Evolutionary conservation across 352 stramenopile genomes (phyloP).

Genomic region (Globisporangium iwayamae): DNA sequence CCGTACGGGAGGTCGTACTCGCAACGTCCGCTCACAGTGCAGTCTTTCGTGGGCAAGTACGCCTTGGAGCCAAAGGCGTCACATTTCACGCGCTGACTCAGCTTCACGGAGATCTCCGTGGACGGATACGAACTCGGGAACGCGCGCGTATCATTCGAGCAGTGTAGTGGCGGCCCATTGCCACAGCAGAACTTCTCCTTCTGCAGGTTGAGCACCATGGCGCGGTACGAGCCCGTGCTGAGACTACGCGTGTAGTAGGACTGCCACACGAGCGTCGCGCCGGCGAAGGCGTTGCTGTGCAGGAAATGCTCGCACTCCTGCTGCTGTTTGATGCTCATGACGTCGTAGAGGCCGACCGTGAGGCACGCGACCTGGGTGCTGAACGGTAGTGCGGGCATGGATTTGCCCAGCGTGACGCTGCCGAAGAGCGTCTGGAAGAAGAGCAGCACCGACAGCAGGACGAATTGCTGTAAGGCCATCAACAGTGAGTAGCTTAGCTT

Average conservation of each 20-base stretch:
- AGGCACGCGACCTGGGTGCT: slow-evolving; percentile 49
- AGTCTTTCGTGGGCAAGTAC: slow-evolving; percentile 55
- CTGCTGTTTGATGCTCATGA: slow-evolving; percentile 29
- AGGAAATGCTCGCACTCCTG: slow-evolving; percentile 46
- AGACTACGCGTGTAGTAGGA: slow-evolving; percentile 62
- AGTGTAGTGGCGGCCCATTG: slow-evolving; percentile 52
- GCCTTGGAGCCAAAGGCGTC: slow-evolving; percentile 16
- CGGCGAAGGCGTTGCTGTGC: slow-evolving; percentile 55
- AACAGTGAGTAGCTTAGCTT: background rate
- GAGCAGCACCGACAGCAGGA: slow-evolving; percentile 41
- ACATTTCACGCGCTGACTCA: slow-evolving; percentile 29
- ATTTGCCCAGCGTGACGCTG: slow-evolving; percentile 36
- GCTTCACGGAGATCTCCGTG: slow-evolving; percentile 23
- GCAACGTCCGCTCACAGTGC: slow-evolving; percentile 31
- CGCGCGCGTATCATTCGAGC: slow-evolving; percentile 31
- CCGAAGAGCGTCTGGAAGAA: slow-evolving; percentile 70
- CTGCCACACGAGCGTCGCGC: slow-evolving; percentile 67
- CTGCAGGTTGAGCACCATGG: slow-evolving; percentile 58
- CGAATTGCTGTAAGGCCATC: slow-evolving; percentile 24
- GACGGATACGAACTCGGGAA: slow-evolving; percentile 48
- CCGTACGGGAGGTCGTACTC: slow-evolving; percentile 66
- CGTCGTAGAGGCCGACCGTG: slow-evolving; percentile 53
- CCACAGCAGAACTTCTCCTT: slow-evolving; percentile 70
- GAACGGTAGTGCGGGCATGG: slow-evolving; percentile 29
- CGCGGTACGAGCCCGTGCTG: slow-evolving; percentile 34